phyloP scores from a whole-genome alignment of 495 filamentous ascomycete genomes.

The Penicillium atrosanguineum region DNA sequence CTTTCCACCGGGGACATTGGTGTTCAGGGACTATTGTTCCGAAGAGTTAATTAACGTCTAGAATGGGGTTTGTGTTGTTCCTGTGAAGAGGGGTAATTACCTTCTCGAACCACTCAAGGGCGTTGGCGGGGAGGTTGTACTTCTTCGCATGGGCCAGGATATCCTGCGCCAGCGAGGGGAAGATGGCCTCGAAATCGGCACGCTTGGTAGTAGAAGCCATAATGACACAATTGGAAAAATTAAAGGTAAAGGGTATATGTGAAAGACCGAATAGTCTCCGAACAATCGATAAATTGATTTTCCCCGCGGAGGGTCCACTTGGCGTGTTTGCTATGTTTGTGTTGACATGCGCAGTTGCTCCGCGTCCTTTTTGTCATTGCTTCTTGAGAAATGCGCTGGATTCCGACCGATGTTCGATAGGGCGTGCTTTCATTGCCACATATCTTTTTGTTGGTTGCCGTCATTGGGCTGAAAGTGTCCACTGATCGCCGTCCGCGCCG shows the following conservation, averaged over 20 bases:
- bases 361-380: background rate
- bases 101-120: constrained; percentile 82
- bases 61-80: background rate
- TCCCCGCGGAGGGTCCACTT: constrained; percentile 22
- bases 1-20: constrained; percentile 92
- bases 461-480: background rate
- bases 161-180: constrained; percentile 75
- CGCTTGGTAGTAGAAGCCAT: constrained; percentile 69
- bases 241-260: background rate
- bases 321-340: constrained; percentile 30
- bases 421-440: background rate
- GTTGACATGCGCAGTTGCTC: constrained; percentile 5
- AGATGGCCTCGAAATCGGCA: constrained; percentile 84
- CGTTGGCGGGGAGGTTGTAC: constrained; percentile 79
- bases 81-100: constrained; percentile 43
- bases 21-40: constrained; percentile 61
- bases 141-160: constrained; percentile 69
- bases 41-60: background rate
- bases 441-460: background rate
- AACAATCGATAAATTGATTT: constrained; percentile 6
- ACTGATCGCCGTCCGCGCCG: constrained; percentile 1
- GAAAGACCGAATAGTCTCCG: background rate
- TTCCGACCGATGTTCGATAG: background rate
- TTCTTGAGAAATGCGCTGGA: background rate
- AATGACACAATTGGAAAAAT: constrained; percentile 18